Evolutionary conservation across 1,284 basidiomycete species (phyloP), one percentile per base, ranked within the genome.

Genomic region (Schizopora paradoxa): DNA sequence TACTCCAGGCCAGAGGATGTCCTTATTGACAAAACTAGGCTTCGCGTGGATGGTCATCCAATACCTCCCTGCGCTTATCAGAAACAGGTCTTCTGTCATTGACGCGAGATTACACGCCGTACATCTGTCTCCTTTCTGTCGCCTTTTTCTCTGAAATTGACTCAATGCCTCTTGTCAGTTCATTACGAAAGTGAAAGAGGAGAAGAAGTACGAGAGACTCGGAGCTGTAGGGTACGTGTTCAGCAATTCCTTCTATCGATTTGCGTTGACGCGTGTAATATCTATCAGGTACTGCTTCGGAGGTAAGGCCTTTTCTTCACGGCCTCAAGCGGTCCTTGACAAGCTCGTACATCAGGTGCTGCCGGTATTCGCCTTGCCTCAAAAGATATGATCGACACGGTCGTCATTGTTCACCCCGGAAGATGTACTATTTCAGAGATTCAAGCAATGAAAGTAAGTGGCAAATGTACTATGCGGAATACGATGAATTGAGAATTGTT

Each of bases 351-450:
- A 18, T 41, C 5, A 57, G 56, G 75, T 6, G 47, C 65, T 4
- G 57, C 67, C 0, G 65, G 62, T 18, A 59, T 70, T 31, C 63
- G 70, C 4, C 52, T 79, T 6, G 74, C 66, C 2, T 51, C 60
- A 0, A 68, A 63, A 3, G 63, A 62, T 28, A 53, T 69, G 6
- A 57, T 82, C 16, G 56, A 76, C 39, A 72, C 68, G 36, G 62
- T 74, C 2, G 74, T 83, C 13, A 66, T 82, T 25, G 68, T 64
- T 41, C 83, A 86, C 58, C 83, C 83, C 2, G 73, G 67, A 0
- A 53, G 51, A 2, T 63, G 73, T 45, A 63, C 60, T 0, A 28
- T 66, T 13, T 59, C 63, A 1, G 56, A 73, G 32, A 64, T 74
- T 5, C 59, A 68, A 28, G 65, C 65, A 1, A 72, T 83, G 51